Conservation (phyloP, 305 asterid species). For the Rubia tinctorum region DNA sequence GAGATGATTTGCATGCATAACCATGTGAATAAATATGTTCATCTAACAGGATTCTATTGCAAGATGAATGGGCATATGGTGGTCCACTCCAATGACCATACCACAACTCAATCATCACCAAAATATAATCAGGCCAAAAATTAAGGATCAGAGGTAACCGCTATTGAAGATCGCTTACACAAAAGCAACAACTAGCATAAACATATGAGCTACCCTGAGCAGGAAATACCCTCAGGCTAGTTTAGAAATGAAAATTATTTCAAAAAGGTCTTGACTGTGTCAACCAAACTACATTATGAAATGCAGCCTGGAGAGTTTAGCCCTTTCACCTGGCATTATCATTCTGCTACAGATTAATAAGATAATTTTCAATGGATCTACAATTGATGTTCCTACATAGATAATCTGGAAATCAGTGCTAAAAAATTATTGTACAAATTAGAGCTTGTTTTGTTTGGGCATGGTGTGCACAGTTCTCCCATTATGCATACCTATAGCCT, state of each 20-base stretch:
- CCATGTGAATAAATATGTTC: background rate
- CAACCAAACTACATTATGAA: background rate
- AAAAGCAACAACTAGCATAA: background rate
- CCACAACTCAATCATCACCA: background rate
- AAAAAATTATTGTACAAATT: background rate
- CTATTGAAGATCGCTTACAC: background rate
- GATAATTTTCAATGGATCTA: background rate
- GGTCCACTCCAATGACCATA: background rate
- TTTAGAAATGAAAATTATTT: background rate
- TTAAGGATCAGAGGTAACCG: background rate
- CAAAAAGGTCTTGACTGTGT: background rate
- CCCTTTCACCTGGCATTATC: background rate
- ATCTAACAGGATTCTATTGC: background rate
- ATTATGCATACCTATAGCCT: background rate
- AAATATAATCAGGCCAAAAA: background rate
- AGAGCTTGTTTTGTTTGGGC: background rate
- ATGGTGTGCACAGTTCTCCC: background rate
- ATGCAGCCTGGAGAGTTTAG: background rate
- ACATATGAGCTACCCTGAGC: background rate
- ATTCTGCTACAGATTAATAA: slow-evolving; percentile 2
- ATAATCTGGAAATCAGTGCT: background rate
- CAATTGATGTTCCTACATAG: background rate
- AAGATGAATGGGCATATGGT: background rate
- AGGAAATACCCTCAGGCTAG: background rate
- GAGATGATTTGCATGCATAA: background rate